phyloP scores from a whole-genome alignment of 495 filamentous ascomycete species.

The Aspergillus cavernicola region DNA sequence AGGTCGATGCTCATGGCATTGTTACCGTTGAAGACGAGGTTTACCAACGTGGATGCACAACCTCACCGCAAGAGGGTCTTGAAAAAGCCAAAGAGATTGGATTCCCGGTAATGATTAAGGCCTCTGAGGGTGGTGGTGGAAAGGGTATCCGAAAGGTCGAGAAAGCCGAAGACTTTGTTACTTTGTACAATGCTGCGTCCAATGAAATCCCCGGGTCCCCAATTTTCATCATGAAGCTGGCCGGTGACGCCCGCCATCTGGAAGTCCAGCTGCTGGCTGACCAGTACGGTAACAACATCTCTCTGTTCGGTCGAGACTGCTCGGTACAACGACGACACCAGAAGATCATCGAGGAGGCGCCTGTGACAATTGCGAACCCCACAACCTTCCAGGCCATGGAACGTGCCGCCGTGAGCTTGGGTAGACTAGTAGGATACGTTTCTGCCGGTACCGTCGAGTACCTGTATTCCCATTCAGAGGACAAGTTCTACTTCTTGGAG shows the following conservation, averaged over 20 bases:
- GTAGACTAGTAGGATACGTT: slow-evolving; percentile 93
- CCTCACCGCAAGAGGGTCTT: slow-evolving; percentile 83
- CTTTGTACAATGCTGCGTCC: slow-evolving; percentile 88
- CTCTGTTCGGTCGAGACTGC: slow-evolving; percentile 96
- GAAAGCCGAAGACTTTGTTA: slow-evolving; percentile 74
- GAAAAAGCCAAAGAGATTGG: slow-evolving; percentile 84
- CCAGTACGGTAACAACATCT: slow-evolving; percentile 99
- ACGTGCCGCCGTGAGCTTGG: slow-evolving; percentile 89
- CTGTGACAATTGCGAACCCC: slow-evolving; percentile 89
- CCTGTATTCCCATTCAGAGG: slow-evolving; percentile 95
- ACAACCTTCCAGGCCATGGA: slow-evolving; percentile 94
- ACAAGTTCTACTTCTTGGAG: slow-evolving; percentile 99
- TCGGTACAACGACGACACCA: slow-evolving; percentile 98
- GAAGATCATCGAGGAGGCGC: slow-evolving; percentile 99
- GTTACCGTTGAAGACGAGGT: slow-evolving; percentile 86
- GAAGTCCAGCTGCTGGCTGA: slow-evolving; percentile 97
- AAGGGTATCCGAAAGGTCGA: slow-evolving; percentile 99
- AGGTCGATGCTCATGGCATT: slow-evolving; percentile 74
- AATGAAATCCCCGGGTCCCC: slow-evolving; percentile 98
- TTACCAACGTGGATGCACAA: slow-evolving; percentile 89
- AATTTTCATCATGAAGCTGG: slow-evolving; percentile 99
- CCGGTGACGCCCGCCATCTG: slow-evolving; percentile 92
- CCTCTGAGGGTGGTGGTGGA: slow-evolving; percentile 98
- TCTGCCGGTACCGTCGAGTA: slow-evolving; percentile 99
- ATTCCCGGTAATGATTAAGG: slow-evolving; percentile 99